Conservation (phyloP, 2,329 filamentous ascomycete species). For the Xylaria sp. region DNA sequence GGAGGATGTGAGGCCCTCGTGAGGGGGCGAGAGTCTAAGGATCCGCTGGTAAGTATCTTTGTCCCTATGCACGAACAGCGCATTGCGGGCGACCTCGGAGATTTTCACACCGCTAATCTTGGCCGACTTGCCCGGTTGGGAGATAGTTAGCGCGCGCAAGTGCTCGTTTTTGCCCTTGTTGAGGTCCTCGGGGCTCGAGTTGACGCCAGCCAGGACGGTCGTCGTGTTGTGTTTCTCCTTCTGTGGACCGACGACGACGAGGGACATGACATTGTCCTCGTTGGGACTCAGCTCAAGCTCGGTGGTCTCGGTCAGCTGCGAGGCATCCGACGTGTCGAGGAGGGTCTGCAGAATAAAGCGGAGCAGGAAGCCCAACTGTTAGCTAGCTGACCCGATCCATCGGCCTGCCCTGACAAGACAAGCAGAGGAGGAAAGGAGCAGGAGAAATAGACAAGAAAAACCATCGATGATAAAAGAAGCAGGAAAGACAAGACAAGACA, state of each 20-base stretch:
- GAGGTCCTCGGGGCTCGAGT: slow-evolving; percentile 78
- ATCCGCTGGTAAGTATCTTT: slow-evolving; percentile 69
- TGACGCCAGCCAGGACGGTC: slow-evolving; percentile 80
- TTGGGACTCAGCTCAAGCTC: slow-evolving; percentile 83
- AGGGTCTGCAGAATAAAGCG: slow-evolving; percentile 65
- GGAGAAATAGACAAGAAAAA: slow-evolving; percentile 1
- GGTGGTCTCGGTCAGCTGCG: slow-evolving; percentile 71
- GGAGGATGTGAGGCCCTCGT: slow-evolving; percentile 58
- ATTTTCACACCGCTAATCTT: slow-evolving; percentile 57
- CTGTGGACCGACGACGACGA: slow-evolving; percentile 75
- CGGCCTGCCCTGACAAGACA: neutral
- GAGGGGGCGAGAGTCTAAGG: slow-evolving; percentile 64
- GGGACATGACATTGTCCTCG: slow-evolving; percentile 89
- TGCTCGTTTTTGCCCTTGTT: slow-evolving; percentile 84
- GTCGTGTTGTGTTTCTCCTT: slow-evolving; percentile 62
- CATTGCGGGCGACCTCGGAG: slow-evolving; percentile 62
- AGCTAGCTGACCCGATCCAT: slow-evolving; percentile 32
- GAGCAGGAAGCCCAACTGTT: slow-evolving; percentile 30
- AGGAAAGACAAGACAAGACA: slow-evolving; percentile 1
- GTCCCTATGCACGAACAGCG: slow-evolving; percentile 65
- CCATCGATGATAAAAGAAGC: no score
- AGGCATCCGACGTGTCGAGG: slow-evolving; percentile 74
- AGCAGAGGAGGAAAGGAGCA: neutral
- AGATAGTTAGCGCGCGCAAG: slow-evolving; percentile 78
- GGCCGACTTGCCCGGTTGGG: slow-evolving; percentile 49